Percentiles rank a stretch among this genome's conserved stretches.
Conservation (phyloP, 371 early-diverging fungal species). For the Funneliformis caledonium region DNA sequence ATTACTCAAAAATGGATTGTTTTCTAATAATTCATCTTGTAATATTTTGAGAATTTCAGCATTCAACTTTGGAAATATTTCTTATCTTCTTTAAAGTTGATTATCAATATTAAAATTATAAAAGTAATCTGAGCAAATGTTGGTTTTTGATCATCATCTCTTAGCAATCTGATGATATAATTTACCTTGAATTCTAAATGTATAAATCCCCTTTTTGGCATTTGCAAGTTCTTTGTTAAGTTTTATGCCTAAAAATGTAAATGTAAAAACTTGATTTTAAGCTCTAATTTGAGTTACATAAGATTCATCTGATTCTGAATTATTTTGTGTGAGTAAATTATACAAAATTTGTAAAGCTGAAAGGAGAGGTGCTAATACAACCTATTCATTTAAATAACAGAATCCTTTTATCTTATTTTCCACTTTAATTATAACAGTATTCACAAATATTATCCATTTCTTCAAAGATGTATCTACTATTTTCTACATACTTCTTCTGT, state of each 20-base stretch:
- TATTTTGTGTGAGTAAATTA: background rate
- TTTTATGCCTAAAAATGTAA: conserved; percentile 29
- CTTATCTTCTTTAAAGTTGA: too few species aligned
- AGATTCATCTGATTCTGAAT: background rate
- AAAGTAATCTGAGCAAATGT: too few species aligned
- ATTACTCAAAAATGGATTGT: background rate
- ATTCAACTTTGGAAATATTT: background rate
- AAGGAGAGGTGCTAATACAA: background rate
- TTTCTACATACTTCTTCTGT: background rate
- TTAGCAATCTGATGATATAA: too few species aligned
- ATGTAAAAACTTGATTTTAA: conserved; percentile 38
- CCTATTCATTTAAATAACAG: background rate
- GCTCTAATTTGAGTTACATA: conserved; percentile 30
- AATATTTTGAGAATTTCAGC: background rate
- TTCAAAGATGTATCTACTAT: background rate
- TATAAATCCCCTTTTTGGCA: background rate
- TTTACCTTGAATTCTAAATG: too few species aligned
- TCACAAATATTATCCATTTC: background rate
- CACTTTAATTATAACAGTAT: background rate
- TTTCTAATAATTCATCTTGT: background rate
- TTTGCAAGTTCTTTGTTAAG: conserved; percentile 21
- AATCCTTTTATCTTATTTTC: background rate
- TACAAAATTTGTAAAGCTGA: background rate
- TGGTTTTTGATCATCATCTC: too few species aligned
- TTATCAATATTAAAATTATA: too few species aligned